Evolutionary conservation across 192 early-diverging fungal genomes (phyloP).

Genomic region (Coemansia sp.): DNA sequence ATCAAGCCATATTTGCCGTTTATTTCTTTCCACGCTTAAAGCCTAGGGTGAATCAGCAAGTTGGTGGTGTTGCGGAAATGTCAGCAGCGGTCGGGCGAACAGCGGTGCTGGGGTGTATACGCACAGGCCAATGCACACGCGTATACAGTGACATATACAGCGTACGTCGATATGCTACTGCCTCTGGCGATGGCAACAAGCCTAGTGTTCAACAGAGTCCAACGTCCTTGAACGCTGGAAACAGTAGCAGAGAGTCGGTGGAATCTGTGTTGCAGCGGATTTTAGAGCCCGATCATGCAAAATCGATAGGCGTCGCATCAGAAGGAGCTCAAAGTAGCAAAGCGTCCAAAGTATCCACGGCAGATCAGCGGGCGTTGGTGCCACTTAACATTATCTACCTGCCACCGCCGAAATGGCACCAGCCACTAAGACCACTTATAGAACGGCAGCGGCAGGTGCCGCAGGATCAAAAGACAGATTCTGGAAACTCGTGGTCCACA

Average conservation of each 20-base stretch:
- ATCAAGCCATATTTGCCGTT: neutral
- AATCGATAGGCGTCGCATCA: slow-evolving; percentile 10
- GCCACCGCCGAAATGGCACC: slow-evolving; percentile 47
- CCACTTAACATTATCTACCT: slow-evolving; percentile 47
- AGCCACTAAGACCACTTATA: slow-evolving; percentile 15
- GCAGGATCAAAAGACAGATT: neutral
- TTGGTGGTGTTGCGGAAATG: neutral
- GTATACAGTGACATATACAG: neutral
- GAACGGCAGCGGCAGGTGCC: neutral
- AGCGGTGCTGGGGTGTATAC: neutral
- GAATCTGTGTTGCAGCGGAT: slow-evolving; percentile 25
- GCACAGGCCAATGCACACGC: neutral
- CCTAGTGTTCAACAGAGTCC: neutral
- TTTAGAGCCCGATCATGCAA: slow-evolving; percentile 22
- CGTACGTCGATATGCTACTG: neutral
- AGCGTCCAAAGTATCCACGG: neutral
- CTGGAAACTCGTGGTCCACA: neutral
- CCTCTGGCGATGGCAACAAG: neutral
- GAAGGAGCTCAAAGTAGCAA: neutral
- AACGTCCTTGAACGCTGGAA: neutral
- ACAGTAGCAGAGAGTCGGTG: slow-evolving; percentile 15
- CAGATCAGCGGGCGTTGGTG: slow-evolving; percentile 25
- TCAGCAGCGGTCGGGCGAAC: neutral
- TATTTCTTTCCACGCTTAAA: neutral
- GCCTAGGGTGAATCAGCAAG: neutral